A percentile compares a stretch with the other conserved stretches of the same genome.
These are phyloP conservation scores for Aspergillus phoenicis DNA, from an alignment of 2,329 filamentous ascomycete genomes.

Conservation along the genomic window DNA sequence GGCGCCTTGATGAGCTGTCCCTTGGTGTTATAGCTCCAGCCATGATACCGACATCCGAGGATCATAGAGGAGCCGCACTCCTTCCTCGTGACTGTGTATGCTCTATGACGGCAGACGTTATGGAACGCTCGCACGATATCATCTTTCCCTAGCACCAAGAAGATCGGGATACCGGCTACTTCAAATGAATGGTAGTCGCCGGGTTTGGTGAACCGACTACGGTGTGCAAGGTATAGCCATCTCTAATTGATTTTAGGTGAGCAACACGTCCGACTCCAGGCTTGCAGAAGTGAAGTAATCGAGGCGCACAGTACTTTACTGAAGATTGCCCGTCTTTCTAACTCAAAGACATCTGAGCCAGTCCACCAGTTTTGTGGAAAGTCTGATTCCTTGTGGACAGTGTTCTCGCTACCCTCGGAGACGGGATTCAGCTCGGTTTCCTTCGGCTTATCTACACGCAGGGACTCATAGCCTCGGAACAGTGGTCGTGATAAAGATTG, in stretches of 20 bases:
- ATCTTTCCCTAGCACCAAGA: slow-evolving; percentile 56
- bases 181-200: slow-evolving; percentile 62
- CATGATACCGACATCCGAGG: slow-evolving; percentile 63
- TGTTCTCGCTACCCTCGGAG: background rate
- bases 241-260: slow-evolving; percentile 23
- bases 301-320: slow-evolving; percentile 41
- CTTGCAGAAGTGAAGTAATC: background rate
- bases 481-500: slow-evolving; percentile 7
- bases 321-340: slow-evolving; percentile 55
- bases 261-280: background rate
- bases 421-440: background rate
- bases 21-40: slow-evolving; percentile 62
- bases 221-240: slow-evolving; percentile 42
- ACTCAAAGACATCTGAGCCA: slow-evolving; percentile 47
- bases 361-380: slow-evolving; percentile 45
- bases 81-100: slow-evolving; percentile 60
- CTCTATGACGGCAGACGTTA: slow-evolving; percentile 64
- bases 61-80: slow-evolving; percentile 55
- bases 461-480: background rate
- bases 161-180: slow-evolving; percentile 59
- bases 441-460: background rate
- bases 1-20: slow-evolving; percentile 64
- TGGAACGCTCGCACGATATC: slow-evolving; percentile 61
- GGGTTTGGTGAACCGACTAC: slow-evolving; percentile 52
- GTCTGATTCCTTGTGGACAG: slow-evolving; percentile 44